Evolutionary conservation across 805 yeast genomes (phyloP), one percentile per base, ranked within the genome.

Genomic region (Nakazawaea molendinolei): DNA sequence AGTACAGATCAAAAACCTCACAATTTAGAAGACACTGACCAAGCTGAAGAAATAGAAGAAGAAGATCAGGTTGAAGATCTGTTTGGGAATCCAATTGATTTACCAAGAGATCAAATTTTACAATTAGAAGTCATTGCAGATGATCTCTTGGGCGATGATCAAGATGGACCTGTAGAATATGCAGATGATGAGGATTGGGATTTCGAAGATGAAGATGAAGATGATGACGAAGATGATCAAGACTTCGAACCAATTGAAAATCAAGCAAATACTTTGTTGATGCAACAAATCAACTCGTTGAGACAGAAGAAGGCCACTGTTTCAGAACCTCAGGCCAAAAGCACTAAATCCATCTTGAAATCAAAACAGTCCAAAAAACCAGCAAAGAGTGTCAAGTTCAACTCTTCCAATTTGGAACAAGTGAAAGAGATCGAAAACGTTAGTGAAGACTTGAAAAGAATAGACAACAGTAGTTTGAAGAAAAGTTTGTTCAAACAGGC

Each of bases 351-450:
- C 7, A 28, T 28, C 6, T 28, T 34, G 29, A 30, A 30, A 35
- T 16, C 24, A 15, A 10, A 14, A 10, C 34, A 25, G 15, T 14
- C 23, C 8, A 24, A 8, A 7, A 31, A 38, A 17, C 6, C 35
- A 66, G 45, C 45, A 74, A 63, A 1, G 22, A 21, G 13, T 7
- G 26, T 22, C 8, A 22, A 26, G 23, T 8, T 53, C 67, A 13
- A 80, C 79, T 56, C 64, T 77, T 0, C 63, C 64, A 1, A 58
- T 58, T 2, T 60, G 76, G 22, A 72, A 76, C 30, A 69, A 26
- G 39, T 81, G 8, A 78, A 76, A 42, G 76, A 75, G 39, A 65
- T 80, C 32, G 81, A 74, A 33, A 71, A 75, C 44, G 61, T 76
- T 3, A 74, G 79, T 49, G 66, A 65, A 21, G 65, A 65, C 24